Conservation (phyloP, 192 early-diverging fungal genomes). For the Phlyctochytrium bullatum region DNA sequence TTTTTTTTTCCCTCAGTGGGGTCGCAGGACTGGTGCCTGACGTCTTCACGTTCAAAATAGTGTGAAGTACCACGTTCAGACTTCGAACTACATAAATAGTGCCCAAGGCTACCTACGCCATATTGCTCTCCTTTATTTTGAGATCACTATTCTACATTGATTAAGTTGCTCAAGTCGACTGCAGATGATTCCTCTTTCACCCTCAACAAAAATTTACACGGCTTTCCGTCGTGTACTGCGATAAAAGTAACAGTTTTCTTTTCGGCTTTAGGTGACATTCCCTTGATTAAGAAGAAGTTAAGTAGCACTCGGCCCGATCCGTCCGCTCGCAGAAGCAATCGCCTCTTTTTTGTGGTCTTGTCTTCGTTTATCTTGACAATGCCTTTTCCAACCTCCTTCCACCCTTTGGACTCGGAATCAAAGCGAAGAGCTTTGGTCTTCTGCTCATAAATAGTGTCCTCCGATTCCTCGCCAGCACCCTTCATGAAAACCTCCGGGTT, state of each 20-base stretch:
- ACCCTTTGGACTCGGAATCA: conserved; percentile 16
- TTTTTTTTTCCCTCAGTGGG: too few relatives aligned
- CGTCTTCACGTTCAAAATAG: too few relatives aligned
- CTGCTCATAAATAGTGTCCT: conserved; percentile 30
- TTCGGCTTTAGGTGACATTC: conserved; percentile 25
- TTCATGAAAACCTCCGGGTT: conserved; percentile 31
- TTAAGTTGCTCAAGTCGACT: too few relatives aligned
- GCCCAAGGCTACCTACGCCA: too few relatives aligned
- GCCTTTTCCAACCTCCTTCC: conserved; percentile 35
- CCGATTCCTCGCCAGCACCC: conserved; percentile 44
- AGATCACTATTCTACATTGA: too few relatives aligned
- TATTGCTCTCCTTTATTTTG: too few relatives aligned
- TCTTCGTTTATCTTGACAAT: conserved; percentile 37
- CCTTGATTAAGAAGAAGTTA: conserved; percentile 33
- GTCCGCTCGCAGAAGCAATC: conserved; percentile 43
- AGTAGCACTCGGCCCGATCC: conserved; percentile 39
- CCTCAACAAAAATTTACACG: conserved; percentile 5
- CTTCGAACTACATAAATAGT: too few relatives aligned
- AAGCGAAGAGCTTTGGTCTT: conserved; percentile 19
- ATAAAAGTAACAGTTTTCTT: conserved; percentile 15
- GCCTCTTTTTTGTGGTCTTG: conserved; percentile 25
- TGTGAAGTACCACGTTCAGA: too few relatives aligned
- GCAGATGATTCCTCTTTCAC: conserved; percentile 19
- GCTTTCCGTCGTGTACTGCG: conserved; percentile 1
- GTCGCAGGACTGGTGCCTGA: too few relatives aligned